These are phyloP conservation scores for Basipetospora sp. DNA, from an alignment of 2,329 filamentous ascomycete genomes.

Conservation along the genomic window DNA sequence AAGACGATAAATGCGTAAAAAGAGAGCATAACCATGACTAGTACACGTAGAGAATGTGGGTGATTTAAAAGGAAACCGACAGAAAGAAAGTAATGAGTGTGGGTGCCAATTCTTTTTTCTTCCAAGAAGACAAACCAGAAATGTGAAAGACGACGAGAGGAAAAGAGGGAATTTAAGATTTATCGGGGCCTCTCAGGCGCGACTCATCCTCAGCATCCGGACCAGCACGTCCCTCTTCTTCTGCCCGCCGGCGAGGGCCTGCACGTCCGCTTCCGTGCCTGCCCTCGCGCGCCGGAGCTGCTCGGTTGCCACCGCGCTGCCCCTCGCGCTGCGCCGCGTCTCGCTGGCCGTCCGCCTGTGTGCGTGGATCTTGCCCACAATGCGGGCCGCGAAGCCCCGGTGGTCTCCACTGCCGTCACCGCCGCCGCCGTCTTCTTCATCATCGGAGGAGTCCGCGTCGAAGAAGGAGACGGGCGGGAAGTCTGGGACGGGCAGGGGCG, in stretches of 20 bases:
- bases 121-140: slow-evolving; percentile 3
- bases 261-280: slow-evolving; percentile 6
- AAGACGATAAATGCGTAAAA: too few relatives aligned
- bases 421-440: neutral
- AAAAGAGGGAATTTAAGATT: neutral
- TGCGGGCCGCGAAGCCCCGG: neutral
- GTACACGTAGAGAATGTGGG: too few relatives aligned
- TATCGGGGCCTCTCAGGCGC: neutral
- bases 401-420: neutral
- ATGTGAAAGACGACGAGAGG: neutral
- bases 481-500: neutral
- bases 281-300: slow-evolving; percentile 8
- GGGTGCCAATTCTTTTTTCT: too few relatives aligned
- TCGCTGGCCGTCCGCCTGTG: slow-evolving; percentile 9
- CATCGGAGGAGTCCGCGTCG: slow-evolving; percentile 5
- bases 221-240: slow-evolving; percentile 2
- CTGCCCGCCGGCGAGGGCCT: neutral
- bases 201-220: slow-evolving; percentile 5
- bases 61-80: too few relatives aligned
- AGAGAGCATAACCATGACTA: too few relatives aligned
- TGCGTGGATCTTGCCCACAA: slow-evolving; percentile 3
- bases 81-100: too few relatives aligned
- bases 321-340: slow-evolving; percentile 7
- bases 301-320: slow-evolving; percentile 6
- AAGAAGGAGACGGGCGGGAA: slow-evolving; percentile 2